A percentile compares a stretch with the other conserved stretches of the same genome.
phyloP scores from a whole-genome alignment of 805 yeast genomes.

The Kuraishia piskuri region DNA sequence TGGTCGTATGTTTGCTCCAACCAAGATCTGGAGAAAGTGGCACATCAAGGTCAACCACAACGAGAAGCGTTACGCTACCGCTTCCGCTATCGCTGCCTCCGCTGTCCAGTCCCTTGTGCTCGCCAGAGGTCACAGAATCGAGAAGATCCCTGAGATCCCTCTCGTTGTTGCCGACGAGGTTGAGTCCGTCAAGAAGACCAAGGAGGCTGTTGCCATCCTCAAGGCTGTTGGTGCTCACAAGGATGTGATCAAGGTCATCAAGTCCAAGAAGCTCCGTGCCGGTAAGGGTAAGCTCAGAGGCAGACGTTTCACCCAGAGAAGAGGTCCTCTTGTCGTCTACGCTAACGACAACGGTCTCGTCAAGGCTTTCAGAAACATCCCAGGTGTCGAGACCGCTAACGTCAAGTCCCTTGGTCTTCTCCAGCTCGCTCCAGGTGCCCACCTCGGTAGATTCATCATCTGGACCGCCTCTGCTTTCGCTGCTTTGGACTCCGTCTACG shows the following conservation, averaged over 20 bases:
- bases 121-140: constrained; percentile 99
- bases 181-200: constrained; percentile 92
- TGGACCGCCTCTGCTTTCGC: constrained; percentile 99
- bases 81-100: constrained; percentile 98
- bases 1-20: constrained; percentile 99
- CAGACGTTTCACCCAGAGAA: constrained; percentile 99
- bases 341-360: constrained; percentile 95
- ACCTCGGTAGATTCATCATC: constrained; percentile 98
- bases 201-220: constrained; percentile 96
- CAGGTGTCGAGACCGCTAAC: constrained; percentile 97
- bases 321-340: constrained; percentile 99
- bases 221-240: constrained; percentile 99
- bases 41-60: constrained; percentile 99
- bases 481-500: constrained; percentile 95
- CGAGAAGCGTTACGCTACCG: constrained; percentile 99
- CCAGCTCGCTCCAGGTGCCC: constrained; percentile 99
- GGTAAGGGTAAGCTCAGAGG: constrained; percentile 99
- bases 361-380: constrained; percentile 98
- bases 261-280: constrained; percentile 98
- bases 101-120: constrained; percentile 96
- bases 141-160: constrained; percentile 96
- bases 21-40: constrained; percentile 99
- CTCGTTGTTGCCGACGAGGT: constrained; percentile 90
- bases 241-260: constrained; percentile 95
- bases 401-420: constrained; percentile 89